Evolutionary conservation across 1,139 yeast species (phyloP).

Genomic region (Arxiozyma slooffiae): DNA sequence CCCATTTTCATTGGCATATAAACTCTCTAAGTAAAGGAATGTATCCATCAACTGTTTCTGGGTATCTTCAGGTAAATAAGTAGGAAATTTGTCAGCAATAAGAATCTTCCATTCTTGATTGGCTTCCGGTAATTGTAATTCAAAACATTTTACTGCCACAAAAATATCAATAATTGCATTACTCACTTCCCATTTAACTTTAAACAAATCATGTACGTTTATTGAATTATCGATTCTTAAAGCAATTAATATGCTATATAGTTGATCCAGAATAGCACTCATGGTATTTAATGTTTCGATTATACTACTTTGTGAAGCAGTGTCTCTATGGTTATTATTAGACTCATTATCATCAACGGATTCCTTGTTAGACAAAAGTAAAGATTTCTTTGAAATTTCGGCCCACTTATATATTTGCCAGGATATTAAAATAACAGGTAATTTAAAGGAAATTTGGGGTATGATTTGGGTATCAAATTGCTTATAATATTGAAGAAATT

Average conservation of each 20-base stretch:
- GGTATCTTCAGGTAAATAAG: conserved; percentile 12
- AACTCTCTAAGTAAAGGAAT: conserved; percentile 31
- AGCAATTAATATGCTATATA: conserved; percentile 9
- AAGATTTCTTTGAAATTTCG: conserved; percentile 13
- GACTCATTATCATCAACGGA: conserved; percentile 1
- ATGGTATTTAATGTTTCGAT: conserved; percentile 10
- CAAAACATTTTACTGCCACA: conserved; percentile 29
- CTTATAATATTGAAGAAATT: conserved; percentile 12
- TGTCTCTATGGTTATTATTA: not conserved
- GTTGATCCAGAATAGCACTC: conserved; percentile 10
- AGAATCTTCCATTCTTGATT: conserved; percentile 18
- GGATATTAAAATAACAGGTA: conserved; percentile 20
- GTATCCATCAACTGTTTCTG: conserved; percentile 23
- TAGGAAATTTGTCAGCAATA: conserved; percentile 15
- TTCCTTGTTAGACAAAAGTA: not conserved
- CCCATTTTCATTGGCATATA: conserved; percentile 23
- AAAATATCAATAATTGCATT: conserved; percentile 24
- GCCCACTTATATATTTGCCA: conserved; percentile 27
- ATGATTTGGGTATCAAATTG: conserved; percentile 10
- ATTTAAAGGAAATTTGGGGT: conserved; percentile 18
- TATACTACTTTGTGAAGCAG: not conserved
- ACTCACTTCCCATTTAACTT: conserved; percentile 17
- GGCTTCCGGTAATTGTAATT: conserved; percentile 20
- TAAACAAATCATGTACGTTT: conserved; percentile 4
- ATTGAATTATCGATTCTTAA: conserved; percentile 6